Percentiles rank a stretch among this genome's conserved stretches.
These are phyloP conservation scores for Fraxinus albicans DNA, from an alignment of 305 asterid genomes.

Conservation along the genomic window DNA sequence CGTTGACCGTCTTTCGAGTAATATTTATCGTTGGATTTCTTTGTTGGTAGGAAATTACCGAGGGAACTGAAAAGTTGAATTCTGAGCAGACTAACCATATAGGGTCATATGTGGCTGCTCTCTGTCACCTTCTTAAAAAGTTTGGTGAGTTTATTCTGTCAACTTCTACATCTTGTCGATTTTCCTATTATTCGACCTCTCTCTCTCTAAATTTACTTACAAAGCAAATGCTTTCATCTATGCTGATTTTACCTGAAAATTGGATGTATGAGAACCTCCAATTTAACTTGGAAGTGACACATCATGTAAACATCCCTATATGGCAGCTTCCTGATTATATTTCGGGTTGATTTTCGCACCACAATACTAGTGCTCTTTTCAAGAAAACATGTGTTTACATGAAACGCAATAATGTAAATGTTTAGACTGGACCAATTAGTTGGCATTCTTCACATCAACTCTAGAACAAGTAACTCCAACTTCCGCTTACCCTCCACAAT, in stretches of 20 bases:
- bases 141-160: constrained; percentile 46
- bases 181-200: not conserved
- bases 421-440: not conserved
- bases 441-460: not conserved
- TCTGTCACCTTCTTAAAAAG: constrained; percentile 63
- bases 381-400: not conserved
- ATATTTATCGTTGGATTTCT: not conserved
- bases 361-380: not conserved
- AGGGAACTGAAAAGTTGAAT: constrained; percentile 36
- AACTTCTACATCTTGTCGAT: not conserved
- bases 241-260: not conserved
- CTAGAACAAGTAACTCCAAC: not conserved
- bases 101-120: constrained; percentile 63
- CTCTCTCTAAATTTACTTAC: not conserved
- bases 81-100: constrained; percentile 40
- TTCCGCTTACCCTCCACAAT: not conserved
- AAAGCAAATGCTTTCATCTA: not conserved
- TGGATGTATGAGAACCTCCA: not conserved
- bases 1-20: not conserved
- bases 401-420: not conserved
- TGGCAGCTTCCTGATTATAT: not conserved
- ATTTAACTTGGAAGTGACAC: not conserved
- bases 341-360: not conserved
- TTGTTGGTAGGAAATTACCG: constrained; percentile 44
- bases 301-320: not conserved